Evolutionary conservation across 2,329 filamentous ascomycete species (phyloP).

Genomic region (Aspergillus nomiae): DNA sequence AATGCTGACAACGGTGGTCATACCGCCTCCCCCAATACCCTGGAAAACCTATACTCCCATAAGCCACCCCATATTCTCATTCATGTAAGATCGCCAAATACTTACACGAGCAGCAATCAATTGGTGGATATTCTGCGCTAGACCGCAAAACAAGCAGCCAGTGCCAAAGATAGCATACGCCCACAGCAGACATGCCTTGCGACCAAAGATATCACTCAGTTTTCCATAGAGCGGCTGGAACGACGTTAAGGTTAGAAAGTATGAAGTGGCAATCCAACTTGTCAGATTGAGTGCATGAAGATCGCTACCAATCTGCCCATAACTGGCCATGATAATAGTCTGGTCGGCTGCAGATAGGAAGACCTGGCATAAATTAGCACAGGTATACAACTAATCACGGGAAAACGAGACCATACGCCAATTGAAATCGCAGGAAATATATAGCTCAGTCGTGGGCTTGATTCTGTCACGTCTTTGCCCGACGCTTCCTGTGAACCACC

Average conservation of each 20-base stretch:
- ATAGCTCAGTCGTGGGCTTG: conserved; percentile 55
- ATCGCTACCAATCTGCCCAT: conserved; percentile 75
- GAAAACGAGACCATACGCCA: conserved; percentile 52
- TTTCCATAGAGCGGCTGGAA: conserved; percentile 70
- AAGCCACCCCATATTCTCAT: conserved; percentile 23
- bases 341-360: conserved; percentile 75
- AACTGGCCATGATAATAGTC: conserved; percentile 76
- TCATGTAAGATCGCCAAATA: conserved; percentile 34
- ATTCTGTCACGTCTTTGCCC: conserved; percentile 45
- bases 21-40: conserved; percentile 70
- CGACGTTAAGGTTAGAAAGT: conserved; percentile 73
- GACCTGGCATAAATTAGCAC: conserved; percentile 50
- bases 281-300: conserved; percentile 73
- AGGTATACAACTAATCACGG: not conserved
- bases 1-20: conserved; percentile 70
- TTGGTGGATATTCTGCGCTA: conserved; percentile 65
- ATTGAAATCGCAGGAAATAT: conserved; percentile 64
- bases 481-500: conserved; percentile 17
- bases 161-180: conserved; percentile 57
- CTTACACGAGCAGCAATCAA: conserved; percentile 63
- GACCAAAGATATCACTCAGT: conserved; percentile 62
- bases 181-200: conserved; percentile 54
- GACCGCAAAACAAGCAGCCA: conserved; percentile 55
- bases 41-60: conserved; percentile 49
- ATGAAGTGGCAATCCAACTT: conserved; percentile 71